Base-by-base conservation (phyloP, 2,329 filamentous ascomycete genomes). In the Sporothrix curviconia region DNA sequence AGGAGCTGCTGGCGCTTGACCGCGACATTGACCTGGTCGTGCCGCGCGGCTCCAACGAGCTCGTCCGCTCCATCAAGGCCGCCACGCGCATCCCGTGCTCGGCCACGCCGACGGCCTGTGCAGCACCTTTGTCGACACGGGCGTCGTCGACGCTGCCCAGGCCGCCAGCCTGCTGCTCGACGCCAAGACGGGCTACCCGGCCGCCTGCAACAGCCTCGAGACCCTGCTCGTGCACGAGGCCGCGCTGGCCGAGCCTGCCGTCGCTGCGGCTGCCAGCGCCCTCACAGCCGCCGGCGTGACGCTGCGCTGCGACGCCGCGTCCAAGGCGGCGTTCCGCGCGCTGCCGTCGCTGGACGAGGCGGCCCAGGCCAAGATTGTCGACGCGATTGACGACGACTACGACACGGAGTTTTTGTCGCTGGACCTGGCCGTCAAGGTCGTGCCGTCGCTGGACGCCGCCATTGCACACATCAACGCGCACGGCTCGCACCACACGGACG, bases 61-160 rank as follows among this genome's bases (percentile, higher is more conserved):
- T 96, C 8, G 92, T 96, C 40, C 82, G 88, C 58, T 90, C 90
- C 72, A 90, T 96, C 72, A 96, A 97, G 73, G 81, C 85, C 44
- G 87, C 87, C 62, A 96, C 94, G 54, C 90, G 90, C 68, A 97
- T 99, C 65, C 94, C 1, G 94, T 99, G 1, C 83, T 99, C 24
- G 94, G 94, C 61, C 94, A 99, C 70, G 94, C 94, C 24, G 94
- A 99, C 70, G 94, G 94, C 36, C 80, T 97, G 58, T 99, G 94
- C 75, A 82, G 85, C 61, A 84, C 90, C 61, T 99, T 94, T 72
- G 79, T 99, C 53, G 88, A 94, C 66, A 77, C 79, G 11, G 60
- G 51, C 22, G 39, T 60, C 24, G 92, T 89, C 49, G 86, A 95
- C 65, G 72, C 78, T 39, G 74, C 79, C 43, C 86, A 89, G 73